Percentiles rank a stretch among this genome's conserved stretches.
Conservation (phyloP, 805 yeast species). For the Cyberlindnera samutprakarnensis region DNA sequence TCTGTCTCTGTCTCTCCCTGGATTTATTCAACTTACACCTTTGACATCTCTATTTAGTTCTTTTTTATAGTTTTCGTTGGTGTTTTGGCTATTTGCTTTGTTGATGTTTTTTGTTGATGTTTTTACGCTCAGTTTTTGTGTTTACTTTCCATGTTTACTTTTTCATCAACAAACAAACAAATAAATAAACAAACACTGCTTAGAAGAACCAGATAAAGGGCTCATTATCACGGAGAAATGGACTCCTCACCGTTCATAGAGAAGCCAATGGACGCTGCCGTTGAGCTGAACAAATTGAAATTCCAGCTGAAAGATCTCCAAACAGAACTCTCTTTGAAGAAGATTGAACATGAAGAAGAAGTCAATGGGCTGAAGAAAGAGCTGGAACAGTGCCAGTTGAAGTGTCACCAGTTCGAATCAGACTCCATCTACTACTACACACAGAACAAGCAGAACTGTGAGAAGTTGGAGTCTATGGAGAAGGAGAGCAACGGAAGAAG, state of each 20-base stretch:
- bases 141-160: too few relatives aligned
- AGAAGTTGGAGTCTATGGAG: constrained; percentile 18
- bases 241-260: constrained; percentile 31
- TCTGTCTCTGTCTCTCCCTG: too few relatives aligned
- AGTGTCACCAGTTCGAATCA: constrained; percentile 16
- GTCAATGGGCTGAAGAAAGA: constrained; percentile 23
- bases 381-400: constrained; percentile 13
- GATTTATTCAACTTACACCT: constrained; percentile 38
- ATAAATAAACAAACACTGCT: too few relatives aligned
- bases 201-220: too few relatives aligned
- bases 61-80: neutral
- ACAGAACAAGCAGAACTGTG: constrained; percentile 24
- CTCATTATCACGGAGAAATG: constrained; percentile 4
- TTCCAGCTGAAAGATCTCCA: constrained; percentile 31
- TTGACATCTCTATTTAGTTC: constrained; percentile 28
- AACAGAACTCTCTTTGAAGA: constrained; percentile 31
- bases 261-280: constrained; percentile 17
- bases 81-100: too few relatives aligned
- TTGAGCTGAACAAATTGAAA: constrained; percentile 23
- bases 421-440: constrained; percentile 31
- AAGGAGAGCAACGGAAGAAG: constrained; percentile 18
- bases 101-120: too few relatives aligned
- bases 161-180: neutral
- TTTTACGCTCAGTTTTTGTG: too few relatives aligned
- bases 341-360: constrained; percentile 24